Base-by-base conservation (phyloP, 2,329 filamentous ascomycete species). In the Ophiostoma pallidulum region DNA sequence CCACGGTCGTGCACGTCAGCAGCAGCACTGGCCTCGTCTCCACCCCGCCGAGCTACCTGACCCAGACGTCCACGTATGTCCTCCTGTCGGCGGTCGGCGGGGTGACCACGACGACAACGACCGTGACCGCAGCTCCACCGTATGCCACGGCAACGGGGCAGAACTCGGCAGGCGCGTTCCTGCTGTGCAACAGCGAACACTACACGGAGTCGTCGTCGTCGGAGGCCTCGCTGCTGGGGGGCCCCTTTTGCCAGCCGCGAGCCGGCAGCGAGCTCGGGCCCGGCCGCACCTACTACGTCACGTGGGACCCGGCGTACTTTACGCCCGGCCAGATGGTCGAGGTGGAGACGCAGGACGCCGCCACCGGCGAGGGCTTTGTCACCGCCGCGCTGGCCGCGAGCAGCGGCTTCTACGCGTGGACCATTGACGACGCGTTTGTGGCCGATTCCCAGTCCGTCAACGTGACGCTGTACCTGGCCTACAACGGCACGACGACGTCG, bases 271-370 rank as follows among this genome's bases (percentile, higher is more conserved):
- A 57, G 40, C 43, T 67, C 16, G 51, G 56, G 31, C 54, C 59
- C 3, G 62, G 60, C 1, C 47, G 47, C 10, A 60, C 62, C 0
- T 67, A 66, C 45, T 66, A 64, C 47, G 63, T 66, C 39, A 64
- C 63, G 16, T 64, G 64, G 63, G 57, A 60, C 14, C 51, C 54
- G 0, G 32, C 38, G 7, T 55, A 53, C 45, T 63, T 65, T 47
- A 49, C 53, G 22, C 48, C 52, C 16, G 45, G 50, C 42, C 49
- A 52, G 2, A 49, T 46, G 7, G 37, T 61, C 33, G 33, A 51
- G 8, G 28, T 64, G 38, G 41, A 56, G 22, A 52, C 53, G 33
- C 31, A 49, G 9, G 54, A 54, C 50, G 18, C n/a, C n/a, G n/a
- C 40, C 35, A 47, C 45, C 48, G 42, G 49, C 46, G 48, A 49